A percentile compares a stretch with the other conserved stretches of the same genome.
Evolutionary conservation across 2,329 filamentous ascomycete genomes (phyloP).

Genomic region (Alternaria ventricosa): DNA sequence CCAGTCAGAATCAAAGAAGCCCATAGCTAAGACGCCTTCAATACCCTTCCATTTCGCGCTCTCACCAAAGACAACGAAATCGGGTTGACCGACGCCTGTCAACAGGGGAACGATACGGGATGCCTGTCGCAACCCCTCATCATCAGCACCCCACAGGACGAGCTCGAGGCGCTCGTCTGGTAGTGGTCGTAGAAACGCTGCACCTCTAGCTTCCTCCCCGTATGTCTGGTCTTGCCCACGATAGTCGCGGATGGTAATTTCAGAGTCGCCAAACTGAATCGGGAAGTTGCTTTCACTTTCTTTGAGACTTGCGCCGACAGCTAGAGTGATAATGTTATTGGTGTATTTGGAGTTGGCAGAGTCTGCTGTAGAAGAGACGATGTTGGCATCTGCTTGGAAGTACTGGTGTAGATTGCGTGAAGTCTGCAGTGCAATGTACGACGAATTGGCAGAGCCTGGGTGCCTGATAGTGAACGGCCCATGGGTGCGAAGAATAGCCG

Average conservation of each 20-base stretch:
- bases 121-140: slow-evolving; percentile 56
- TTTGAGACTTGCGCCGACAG: slow-evolving; percentile 35
- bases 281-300: slow-evolving; percentile 34
- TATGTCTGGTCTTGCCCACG: slow-evolving; percentile 26
- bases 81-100: slow-evolving; percentile 64
- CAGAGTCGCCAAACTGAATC: slow-evolving; percentile 29
- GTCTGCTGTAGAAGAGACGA: slow-evolving; percentile 31
- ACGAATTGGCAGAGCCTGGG: slow-evolving; percentile 33
- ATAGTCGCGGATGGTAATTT: slow-evolving; percentile 29
- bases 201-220: slow-evolving; percentile 51
- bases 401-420: slow-evolving; percentile 66
- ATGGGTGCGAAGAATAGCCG: slow-evolving; percentile 59
- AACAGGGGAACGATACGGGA: slow-evolving; percentile 62
- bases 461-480: slow-evolving; percentile 55
- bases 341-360: neutral
- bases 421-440: slow-evolving; percentile 58
- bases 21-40: slow-evolving; percentile 60
- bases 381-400: slow-evolving; percentile 59
- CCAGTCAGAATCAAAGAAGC: slow-evolving; percentile 64
- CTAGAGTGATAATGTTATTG: slow-evolving; percentile 57
- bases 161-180: slow-evolving; percentile 58
- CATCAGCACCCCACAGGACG: slow-evolving; percentile 62
- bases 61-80: slow-evolving; percentile 60
- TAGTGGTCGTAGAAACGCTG: slow-evolving; percentile 60
- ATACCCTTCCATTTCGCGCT: slow-evolving; percentile 59